phyloP scores from a whole-genome alignment of 78 protist genomes.

The Pelomyxa schiedti region DNA sequence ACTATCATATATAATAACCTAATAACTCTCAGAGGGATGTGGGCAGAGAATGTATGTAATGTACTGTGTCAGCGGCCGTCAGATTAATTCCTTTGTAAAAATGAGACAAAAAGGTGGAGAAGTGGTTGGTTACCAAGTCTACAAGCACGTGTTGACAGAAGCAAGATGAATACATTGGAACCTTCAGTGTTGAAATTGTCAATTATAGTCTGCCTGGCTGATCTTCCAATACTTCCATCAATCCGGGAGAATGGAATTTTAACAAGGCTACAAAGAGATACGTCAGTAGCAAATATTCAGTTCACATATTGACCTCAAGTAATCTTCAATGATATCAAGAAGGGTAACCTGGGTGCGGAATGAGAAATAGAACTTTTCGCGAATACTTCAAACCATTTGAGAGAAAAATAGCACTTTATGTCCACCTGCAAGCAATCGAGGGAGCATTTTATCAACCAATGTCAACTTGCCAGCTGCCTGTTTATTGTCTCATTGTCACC shows the following conservation, averaged over 20 bases:
- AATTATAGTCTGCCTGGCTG: slow-evolving; percentile 6
- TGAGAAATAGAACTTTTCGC: too few species aligned
- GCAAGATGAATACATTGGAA: slow-evolving; percentile 4
- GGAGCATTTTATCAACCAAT: slow-evolving; percentile 8
- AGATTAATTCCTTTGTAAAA: slow-evolving; percentile 36
- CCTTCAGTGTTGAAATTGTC: slow-evolving; percentile 12
- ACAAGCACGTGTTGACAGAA: slow-evolving; percentile 29
- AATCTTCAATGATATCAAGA: slow-evolving; percentile 18
- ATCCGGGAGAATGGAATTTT: background rate
- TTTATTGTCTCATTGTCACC: too few species aligned
- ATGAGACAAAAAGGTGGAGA: slow-evolving; percentile 5
- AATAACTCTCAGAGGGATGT: too few species aligned
- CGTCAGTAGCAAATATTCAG: background rate
- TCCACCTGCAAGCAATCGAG: background rate
- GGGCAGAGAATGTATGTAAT: background rate
- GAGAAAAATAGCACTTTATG: slow-evolving; percentile 22
- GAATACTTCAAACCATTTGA: too few species aligned
- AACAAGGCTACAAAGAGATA: background rate
- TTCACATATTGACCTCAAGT: background rate
- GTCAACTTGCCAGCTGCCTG: background rate
- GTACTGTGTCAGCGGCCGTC: slow-evolving; percentile 33
- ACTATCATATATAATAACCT: slow-evolving; percentile 17
- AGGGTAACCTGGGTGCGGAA: too few species aligned
- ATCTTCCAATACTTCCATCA: slow-evolving; percentile 4
- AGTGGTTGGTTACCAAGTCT: slow-evolving; percentile 40